Evolutionary conservation across 208 protist genomes (phyloP), one percentile per base, ranked within the genome.

Genomic region (Trypanosoma mega): DNA sequence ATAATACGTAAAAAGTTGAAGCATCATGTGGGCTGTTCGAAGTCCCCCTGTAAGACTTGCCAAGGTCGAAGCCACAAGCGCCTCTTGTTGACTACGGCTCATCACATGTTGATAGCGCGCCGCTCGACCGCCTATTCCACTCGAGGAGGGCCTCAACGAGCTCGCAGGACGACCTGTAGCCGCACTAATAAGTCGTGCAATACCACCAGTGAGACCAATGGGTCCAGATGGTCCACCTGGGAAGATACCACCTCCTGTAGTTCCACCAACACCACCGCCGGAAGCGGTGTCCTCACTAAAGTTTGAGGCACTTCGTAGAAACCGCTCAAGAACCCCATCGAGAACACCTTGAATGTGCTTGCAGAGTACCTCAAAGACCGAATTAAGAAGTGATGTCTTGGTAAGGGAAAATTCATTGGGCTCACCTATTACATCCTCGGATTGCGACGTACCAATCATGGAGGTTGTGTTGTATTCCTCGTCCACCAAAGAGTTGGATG

Each of bases 1-100:
- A 66, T 89, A 92, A 72, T 91, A 94, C 46, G 68, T 70, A 34
- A 90, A 87, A 18, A 94, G 73, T 67, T 85, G 76, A 30, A 90
- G 50, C 4, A 94, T 61, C 16, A 64, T 53, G 53, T 87, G 82
- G 39, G 62, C 61, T 14, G 66, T 80, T 50, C 77, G 73, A 9
- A 87, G 48, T n/a, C 64, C 78, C 4, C 63, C 48, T 46, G 87
- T 53, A 6, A 74, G 61, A n/a, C 67, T 53, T 20, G 69, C 47
- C n/a, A 89, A 45, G 26, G 72, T 50, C 2, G 74, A 53, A n/a
- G 43, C 34, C 9, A 79, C 77, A 18, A 79, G 62, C 8, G 70
- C 61, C 31, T 82, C 78, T 49, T 78, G 72, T 58, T 88, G 86
- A n/a, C 75, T 63, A 27, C 82, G 82, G 16, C 71, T 78, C 23